A percentile compares a stretch with the other conserved stretches of the same genome.
These are phyloP conservation scores for Geopyxis carbonaria DNA, from an alignment of 495 filamentous ascomycete species.

Conservation along the genomic window DNA sequence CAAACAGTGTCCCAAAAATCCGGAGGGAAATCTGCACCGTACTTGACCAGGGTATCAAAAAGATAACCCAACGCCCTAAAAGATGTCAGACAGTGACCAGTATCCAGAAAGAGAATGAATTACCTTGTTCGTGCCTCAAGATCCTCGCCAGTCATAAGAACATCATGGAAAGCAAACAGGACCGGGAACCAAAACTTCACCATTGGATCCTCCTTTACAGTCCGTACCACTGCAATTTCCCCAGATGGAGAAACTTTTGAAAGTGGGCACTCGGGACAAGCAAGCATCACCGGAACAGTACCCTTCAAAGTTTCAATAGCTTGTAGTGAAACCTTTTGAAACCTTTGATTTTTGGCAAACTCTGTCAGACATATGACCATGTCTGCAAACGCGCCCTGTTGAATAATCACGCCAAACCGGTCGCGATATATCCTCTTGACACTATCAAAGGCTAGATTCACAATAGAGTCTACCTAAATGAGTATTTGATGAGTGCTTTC, in stretches of 20 bases:
- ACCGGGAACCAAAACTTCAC: conserved; percentile 81
- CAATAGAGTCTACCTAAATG: conserved; percentile 58
- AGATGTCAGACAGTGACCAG: not conserved
- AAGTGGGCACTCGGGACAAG: conserved; percentile 87
- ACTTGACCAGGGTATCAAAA: conserved; percentile 76
- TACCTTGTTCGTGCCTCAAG: conserved; percentile 81
- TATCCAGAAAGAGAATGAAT: not conserved
- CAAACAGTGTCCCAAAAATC: conserved; percentile 98
- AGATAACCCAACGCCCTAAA: conserved; percentile 66
- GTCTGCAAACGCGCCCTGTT: conserved; percentile 91
- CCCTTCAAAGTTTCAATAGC: conserved; percentile 89
- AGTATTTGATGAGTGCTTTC: conserved; percentile 13
- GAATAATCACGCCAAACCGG: conserved; percentile 89
- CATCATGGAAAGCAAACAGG: conserved; percentile 94
- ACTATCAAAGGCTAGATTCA: conserved; percentile 91
- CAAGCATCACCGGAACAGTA: conserved; percentile 82
- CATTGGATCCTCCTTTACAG: conserved; percentile 63
- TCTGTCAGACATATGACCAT: conserved; percentile 90
- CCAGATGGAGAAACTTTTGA: conserved; percentile 35
- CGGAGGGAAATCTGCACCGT: conserved; percentile 77
- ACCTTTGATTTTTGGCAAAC: conserved; percentile 94
- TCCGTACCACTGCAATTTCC: conserved; percentile 34
- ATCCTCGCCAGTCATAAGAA: conserved; percentile 97
- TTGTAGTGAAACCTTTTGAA: conserved; percentile 93
- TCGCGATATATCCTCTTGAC: conserved; percentile 95